Evolutionary conservation across 78 protist genomes (phyloP), one percentile per base, ranked within the genome.

Genomic region (Bodo saltans): DNA sequence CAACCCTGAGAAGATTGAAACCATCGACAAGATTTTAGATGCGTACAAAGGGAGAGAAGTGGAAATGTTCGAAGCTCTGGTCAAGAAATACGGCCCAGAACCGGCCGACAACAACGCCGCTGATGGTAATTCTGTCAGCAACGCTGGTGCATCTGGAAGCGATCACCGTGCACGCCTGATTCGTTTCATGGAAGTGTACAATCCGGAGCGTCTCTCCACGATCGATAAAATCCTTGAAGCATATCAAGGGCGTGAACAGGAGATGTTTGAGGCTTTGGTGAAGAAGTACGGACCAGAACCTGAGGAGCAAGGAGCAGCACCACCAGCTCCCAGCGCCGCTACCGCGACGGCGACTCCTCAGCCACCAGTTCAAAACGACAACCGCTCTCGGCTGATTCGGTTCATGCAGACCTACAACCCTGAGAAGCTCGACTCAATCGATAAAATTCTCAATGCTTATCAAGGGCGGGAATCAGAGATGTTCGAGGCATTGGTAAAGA

Each of bases 21-120:
- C 12, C 69, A 67, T 38, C 34, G 41, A 23, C 27, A 27, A 8
- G 40, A 12, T 76, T 35, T 25, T 40, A 23, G 72, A 8, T 4
- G 3, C 3, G 41, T 76, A 76, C 81, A 3, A 1, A 2, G 81
- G 81, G 27, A 40, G 2, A 29, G 81, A 76, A 27, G 42, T 2
- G 30, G 69, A 76, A 3, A 8, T 76, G 37, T 76, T 12, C 42
- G 3, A 40, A 27, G 42, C 12, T 17, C 34, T 76, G 30, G 81
- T 76, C 32, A 12, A 1, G 26, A 23, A 40, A 67, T 76, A 76
- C 69, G 81, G 81, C 34, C 67, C 81, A 29, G 81, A 76, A 27
- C 81, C 81, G 34, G 3, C 12, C 71, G n/a, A 2, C 71, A 27
- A 68, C 71, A 17, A 27, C 34, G 17, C 71, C 71, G 71, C 71